Evolutionary conservation across 2,329 filamentous ascomycete genomes (phyloP).

Genomic region (Leptographium flavum): DNA sequence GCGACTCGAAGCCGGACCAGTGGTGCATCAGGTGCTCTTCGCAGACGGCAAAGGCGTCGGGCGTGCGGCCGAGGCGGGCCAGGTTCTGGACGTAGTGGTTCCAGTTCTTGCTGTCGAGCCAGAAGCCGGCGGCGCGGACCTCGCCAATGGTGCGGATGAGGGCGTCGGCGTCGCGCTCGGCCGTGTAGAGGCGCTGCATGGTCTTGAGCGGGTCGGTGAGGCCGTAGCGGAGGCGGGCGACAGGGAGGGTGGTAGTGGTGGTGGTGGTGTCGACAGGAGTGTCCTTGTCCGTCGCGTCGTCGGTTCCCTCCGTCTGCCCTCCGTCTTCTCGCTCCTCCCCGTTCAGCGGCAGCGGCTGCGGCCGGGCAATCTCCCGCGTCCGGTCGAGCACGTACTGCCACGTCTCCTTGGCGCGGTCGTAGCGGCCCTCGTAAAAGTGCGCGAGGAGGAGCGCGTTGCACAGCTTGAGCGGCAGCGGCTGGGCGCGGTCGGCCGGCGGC

Average conservation of each 20-base stretch:
- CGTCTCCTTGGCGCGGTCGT: conserved; percentile 45
- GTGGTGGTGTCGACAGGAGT: conserved; percentile 10
- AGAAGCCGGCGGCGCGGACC: conserved; percentile 54
- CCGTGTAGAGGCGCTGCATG: conserved; percentile 31
- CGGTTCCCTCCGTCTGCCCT: not conserved
- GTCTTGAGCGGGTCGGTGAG: conserved; percentile 33
- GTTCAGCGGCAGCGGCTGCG: conserved; percentile 8
- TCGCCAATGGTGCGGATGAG: conserved; percentile 34
- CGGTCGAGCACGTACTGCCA: conserved; percentile 50
- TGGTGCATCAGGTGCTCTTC: conserved; percentile 65
- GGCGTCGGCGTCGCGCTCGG: conserved; percentile 26
- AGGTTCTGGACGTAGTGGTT: conserved; percentile 62
- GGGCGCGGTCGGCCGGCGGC: conserved; percentile 8
- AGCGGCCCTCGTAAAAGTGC: conserved; percentile 41
- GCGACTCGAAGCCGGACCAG: conserved; percentile 57
- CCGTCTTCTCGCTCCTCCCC: no score
- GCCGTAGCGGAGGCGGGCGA: conserved; percentile 37
- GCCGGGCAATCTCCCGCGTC: conserved; percentile 28
- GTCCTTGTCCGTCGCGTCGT: not conserved
- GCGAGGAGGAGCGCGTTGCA: conserved; percentile 54
- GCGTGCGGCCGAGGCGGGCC: conserved; percentile 39
- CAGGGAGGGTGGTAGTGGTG: conserved; percentile 15
- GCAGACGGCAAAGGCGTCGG: conserved; percentile 58
- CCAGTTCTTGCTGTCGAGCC: conserved; percentile 64
- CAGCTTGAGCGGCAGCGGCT: conserved; percentile 35